Evolutionary conservation across 192 early-diverging fungal species (phyloP), one percentile per base, ranked within the genome.

Genomic region (Chytriomyces confervae): DNA sequence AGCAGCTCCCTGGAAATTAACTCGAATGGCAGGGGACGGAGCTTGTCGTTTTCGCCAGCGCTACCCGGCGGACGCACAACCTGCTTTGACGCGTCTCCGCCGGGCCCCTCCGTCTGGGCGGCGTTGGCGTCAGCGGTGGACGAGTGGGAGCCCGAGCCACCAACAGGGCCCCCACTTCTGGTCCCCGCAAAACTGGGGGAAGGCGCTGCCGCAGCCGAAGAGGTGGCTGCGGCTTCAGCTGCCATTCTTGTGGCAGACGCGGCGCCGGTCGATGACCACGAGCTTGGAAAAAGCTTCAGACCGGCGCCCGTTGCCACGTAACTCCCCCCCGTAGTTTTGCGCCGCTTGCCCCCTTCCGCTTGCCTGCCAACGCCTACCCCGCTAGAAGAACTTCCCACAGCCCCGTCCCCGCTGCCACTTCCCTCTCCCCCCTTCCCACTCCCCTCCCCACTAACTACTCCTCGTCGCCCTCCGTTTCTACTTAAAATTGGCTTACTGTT

Each of bases 1-100:
- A 76, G 49, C 47, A 47, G 20, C 24, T 49, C 74, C 29, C 65
- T 62, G 7, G 13, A 27, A 50, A 76, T 76, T 7, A 76, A 36
- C n/a, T n/a, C 51, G 18, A 76, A 76, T 0, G 74, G 74, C 62
- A 76, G 24, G 9, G 50, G 7, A 5, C 74, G 29, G 6, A 64
- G 49, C 50, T 76, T 76, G 24, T 76, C 74, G 36, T 76, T 76
- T 5, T 66, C 23, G 5, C 51, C 65, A 1, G 48, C 5, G 1
- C 11, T n/a, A n/a, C n/a, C 11, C 9, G 24, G 23, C 45, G 61
- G 66, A 11, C 29, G 29, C 29, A 36, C 29, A 36, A 36, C 36
- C 36, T 0, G 24, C 24, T 27, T 0, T 0, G 24, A 27, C 0
- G 4, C 36, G 2, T 36, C 36, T 36, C 36, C 36, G 36, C 36